Evolutionary conservation across 352 stramenopile species (phyloP).

Genomic region (Globisporangium mamillatum): DNA sequence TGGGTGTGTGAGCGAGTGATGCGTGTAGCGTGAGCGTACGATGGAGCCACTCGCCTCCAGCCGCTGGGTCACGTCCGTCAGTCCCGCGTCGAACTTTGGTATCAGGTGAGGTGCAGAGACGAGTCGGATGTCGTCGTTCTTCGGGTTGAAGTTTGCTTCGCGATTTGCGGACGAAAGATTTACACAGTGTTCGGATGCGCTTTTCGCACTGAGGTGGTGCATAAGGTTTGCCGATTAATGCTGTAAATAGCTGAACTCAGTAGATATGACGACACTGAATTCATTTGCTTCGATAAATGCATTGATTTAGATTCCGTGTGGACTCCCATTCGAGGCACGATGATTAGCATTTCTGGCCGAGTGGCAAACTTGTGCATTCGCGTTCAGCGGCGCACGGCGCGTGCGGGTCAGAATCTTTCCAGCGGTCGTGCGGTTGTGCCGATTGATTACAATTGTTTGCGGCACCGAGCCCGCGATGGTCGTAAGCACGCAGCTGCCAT

Average conservation of each 20-base stretch:
- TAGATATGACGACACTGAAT: too few relatives aligned
- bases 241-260: too few relatives aligned
- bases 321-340: neutral
- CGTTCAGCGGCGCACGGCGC: neutral
- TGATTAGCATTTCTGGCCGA: neutral
- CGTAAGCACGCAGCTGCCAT: conserved; percentile 7
- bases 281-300: too few relatives aligned
- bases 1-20: neutral
- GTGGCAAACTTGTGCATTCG: neutral
- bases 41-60: neutral
- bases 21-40: neutral
- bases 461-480: neutral
- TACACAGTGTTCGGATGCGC: too few relatives aligned
- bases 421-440: neutral
- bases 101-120: neutral
- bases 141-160: neutral
- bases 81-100: neutral
- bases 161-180: too few relatives aligned
- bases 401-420: conserved; percentile 3
- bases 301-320: too few relatives aligned
- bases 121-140: neutral
- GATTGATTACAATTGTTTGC: neutral
- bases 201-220: too few relatives aligned
- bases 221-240: too few relatives aligned
- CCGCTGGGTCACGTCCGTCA: neutral